Percentiles rank a stretch among this genome's conserved stretches.
These are phyloP conservation scores for Exophiala calicioides DNA, from an alignment of 2,329 filamentous ascomycete species.

Conservation along the genomic window DNA sequence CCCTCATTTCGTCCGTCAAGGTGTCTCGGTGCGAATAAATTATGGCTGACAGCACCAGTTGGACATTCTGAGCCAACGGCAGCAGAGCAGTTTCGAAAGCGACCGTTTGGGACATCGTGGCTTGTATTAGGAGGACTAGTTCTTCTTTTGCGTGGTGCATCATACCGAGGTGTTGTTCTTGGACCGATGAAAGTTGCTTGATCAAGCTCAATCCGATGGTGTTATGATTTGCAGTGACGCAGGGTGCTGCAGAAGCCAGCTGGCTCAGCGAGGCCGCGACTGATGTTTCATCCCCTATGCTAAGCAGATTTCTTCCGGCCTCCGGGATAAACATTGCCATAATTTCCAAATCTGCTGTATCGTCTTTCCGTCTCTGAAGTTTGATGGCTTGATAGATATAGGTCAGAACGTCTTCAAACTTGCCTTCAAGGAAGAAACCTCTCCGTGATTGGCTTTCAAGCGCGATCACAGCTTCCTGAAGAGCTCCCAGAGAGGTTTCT, in stretches of 20 bases:
- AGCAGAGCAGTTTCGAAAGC: slow-evolving; percentile 3
- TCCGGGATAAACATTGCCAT: slow-evolving; percentile 18
- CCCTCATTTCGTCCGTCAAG: slow-evolving; percentile 14
- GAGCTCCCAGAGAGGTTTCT: slow-evolving; percentile 9
- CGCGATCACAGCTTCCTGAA: slow-evolving; percentile 14
- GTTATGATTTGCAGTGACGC: slow-evolving; percentile 2
- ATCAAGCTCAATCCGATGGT: slow-evolving; percentile 9
- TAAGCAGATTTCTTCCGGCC: slow-evolving; percentile 1
- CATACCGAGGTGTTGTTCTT: slow-evolving; percentile 23
- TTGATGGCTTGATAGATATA: slow-evolving; percentile 12
- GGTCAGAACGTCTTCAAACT: slow-evolving; percentile 15
- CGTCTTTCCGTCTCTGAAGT: neutral
- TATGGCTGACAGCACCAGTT: slow-evolving; percentile 13
- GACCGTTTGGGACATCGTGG: slow-evolving; percentile 6
- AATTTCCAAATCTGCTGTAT: slow-evolving; percentile 3
- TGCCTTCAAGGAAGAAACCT: slow-evolving; percentile 13
- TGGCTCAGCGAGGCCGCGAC: slow-evolving; percentile 10
- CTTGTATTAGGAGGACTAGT: slow-evolving; percentile 14
- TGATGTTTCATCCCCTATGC: slow-evolving; percentile 2
- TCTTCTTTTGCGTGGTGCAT: slow-evolving; percentile 28
- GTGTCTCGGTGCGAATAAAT: slow-evolving; percentile 16
- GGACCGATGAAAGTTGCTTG: slow-evolving; percentile 11
- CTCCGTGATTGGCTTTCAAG: slow-evolving; percentile 16
- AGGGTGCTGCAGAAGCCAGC: slow-evolving; percentile 13
- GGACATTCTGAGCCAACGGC: slow-evolving; percentile 7